These are phyloP conservation scores for Leptographium procerum DNA, from an alignment of 2,329 filamentous ascomycete genomes.

Conservation along the genomic window DNA sequence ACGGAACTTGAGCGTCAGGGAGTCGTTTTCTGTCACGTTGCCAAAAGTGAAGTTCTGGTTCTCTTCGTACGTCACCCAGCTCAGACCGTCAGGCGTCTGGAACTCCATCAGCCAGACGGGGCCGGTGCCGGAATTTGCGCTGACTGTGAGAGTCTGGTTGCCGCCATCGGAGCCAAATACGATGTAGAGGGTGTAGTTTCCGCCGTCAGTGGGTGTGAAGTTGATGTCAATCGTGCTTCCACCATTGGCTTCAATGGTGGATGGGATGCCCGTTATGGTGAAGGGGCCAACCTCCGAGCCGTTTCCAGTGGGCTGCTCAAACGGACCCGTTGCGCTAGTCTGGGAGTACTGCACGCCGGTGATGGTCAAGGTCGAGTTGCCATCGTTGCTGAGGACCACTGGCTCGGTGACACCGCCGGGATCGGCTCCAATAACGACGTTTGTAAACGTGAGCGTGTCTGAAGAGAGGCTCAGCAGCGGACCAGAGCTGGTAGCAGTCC, in stretches of 20 bases:
- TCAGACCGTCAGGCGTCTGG: conserved; percentile 35
- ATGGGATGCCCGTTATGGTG: conserved; percentile 33
- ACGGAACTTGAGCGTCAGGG: conserved; percentile 35
- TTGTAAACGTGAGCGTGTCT: conserved; percentile 34
- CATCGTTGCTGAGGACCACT: conserved; percentile 37
- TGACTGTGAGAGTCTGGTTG: conserved; percentile 32
- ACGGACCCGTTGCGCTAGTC: conserved; percentile 32
- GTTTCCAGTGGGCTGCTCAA: conserved; percentile 18
- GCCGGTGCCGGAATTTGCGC: conserved; percentile 35
- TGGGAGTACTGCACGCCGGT: conserved; percentile 31
- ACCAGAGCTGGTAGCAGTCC: conserved; percentile 33
- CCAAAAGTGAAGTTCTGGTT: conserved; percentile 40
- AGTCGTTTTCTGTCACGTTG: conserved; percentile 40
- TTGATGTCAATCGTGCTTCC: conserved; percentile 29
- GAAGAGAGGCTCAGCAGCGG: conserved; percentile 37
- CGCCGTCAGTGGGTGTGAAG: conserved; percentile 33
- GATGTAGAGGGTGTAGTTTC: conserved; percentile 38
- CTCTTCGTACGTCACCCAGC: conserved; percentile 36
- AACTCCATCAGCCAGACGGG: conserved; percentile 43
- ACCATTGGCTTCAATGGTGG: conserved; percentile 27
- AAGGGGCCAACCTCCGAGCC: conserved; percentile 34
- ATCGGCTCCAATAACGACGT: conserved; percentile 32
- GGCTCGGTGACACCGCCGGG: conserved; percentile 28
- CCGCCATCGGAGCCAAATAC: conserved; percentile 37
- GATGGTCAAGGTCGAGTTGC: conserved; percentile 33